phyloP scores from a whole-genome alignment of 305 asterid species.

The Lippia alba region DNA sequence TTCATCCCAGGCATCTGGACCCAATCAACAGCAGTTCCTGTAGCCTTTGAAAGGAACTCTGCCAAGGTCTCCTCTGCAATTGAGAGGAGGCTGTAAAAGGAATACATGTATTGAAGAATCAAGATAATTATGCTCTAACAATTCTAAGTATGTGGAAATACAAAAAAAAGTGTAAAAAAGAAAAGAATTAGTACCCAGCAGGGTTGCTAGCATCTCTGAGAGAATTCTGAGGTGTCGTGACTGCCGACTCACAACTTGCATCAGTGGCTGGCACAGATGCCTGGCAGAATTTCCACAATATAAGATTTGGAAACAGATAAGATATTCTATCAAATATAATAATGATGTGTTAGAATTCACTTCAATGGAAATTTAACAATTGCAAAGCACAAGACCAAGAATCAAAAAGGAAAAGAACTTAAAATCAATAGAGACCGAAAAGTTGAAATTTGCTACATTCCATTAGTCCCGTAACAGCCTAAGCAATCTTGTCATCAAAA shows the following conservation, averaged over 20 bases:
- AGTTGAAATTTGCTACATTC: no score
- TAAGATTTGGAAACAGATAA: conserved; percentile 10
- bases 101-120: neutral
- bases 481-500: no score
- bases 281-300: conserved; percentile 37
- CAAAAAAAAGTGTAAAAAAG: conserved; percentile 18
- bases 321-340: no score
- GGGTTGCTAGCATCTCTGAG: conserved; percentile 88
- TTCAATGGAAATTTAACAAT: neutral
- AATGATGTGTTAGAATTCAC: neutral
- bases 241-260: conserved; percentile 85
- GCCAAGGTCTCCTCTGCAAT: conserved; percentile 99
- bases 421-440: no score
- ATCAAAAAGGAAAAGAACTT: neutral
- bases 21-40: conserved; percentile 99
- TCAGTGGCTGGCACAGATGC: conserved; percentile 65
- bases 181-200: conserved; percentile 72
- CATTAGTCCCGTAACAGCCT: no score
- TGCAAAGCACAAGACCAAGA: neutral
- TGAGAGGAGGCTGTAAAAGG: conserved; percentile 77
- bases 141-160: neutral
- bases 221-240: conserved; percentile 78
- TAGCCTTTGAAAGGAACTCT: conserved; percentile 99
- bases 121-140: conserved; percentile 3
- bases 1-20: conserved; percentile 99